Evolutionary conservation across 2,329 filamentous ascomycete genomes (phyloP).

Genomic region (Rhexocercosporidium sp.): DNA sequence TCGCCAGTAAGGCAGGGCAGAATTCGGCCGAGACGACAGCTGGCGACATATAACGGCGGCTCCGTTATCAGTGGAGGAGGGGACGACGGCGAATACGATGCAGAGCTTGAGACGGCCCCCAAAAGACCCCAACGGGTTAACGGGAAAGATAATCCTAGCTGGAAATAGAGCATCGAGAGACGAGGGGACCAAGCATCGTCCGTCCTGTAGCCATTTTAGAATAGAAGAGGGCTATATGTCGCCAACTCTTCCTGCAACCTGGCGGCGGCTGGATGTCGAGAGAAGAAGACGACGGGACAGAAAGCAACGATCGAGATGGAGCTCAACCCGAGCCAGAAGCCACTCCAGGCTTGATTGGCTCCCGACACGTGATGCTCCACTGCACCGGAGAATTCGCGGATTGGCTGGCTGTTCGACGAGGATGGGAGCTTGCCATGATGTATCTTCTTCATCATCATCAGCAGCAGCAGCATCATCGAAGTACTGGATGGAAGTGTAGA

Average conservation of each 20-base stretch:
- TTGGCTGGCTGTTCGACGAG: neutral
- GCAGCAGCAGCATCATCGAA: no score
- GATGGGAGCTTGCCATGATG: neutral
- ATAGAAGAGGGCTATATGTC: conserved; percentile 5
- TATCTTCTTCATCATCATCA: no score
- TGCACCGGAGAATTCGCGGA: neutral
- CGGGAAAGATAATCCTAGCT: neutral
- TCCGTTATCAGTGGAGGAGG: neutral
- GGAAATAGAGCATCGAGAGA: conserved; percentile 1
- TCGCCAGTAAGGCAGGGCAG: neutral
- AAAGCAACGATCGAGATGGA: neutral
- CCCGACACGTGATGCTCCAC: conserved; percentile 2
- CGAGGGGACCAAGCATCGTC: neutral
- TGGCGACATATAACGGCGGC: neutral
- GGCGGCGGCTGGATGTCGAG: neutral
- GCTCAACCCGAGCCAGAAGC: neutral
- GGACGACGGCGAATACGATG: neutral
- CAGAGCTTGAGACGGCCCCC: neutral
- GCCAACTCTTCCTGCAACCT: neutral
- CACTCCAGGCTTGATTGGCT: neutral
- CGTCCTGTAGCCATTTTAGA: neutral
- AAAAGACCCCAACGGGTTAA: conserved; percentile 4
- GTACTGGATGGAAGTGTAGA: neutral
- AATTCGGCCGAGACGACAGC: neutral
- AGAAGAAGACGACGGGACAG: neutral